A percentile compares a stretch with the other conserved stretches of the same genome.
phyloP scores from a whole-genome alignment of 2,329 filamentous ascomycete species.

The Neonectria ditissima region DNA sequence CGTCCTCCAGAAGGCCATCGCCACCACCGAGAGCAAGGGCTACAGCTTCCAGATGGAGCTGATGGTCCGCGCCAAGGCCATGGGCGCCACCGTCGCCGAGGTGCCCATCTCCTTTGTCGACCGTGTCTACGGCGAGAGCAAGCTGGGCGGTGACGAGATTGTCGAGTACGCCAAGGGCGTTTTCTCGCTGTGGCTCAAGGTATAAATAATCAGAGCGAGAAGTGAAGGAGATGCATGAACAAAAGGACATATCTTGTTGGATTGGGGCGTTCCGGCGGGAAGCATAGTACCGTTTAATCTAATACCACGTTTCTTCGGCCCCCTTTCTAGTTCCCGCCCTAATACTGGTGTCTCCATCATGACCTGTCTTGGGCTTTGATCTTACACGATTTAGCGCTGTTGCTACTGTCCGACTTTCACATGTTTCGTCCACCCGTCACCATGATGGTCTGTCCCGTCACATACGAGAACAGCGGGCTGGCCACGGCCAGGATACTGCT shows the following conservation, averaged over 20 bases:
- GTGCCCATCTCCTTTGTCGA: constrained; percentile 98
- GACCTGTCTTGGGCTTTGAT: neutral
- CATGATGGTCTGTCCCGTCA: constrained; percentile 87
- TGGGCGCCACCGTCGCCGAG: constrained; percentile 94
- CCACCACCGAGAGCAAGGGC: constrained; percentile 92
- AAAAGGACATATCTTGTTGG: constrained; percentile 42
- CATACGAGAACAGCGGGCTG: constrained; percentile 86
- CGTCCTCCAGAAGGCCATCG: constrained; percentile 90
- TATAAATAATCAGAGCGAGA: constrained; percentile 56
- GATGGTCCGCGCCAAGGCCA: constrained; percentile 96
- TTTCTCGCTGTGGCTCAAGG: constrained; percentile 80
- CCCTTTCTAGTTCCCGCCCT: neutral
- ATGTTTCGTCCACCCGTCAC: constrained; percentile 82
- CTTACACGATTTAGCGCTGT: neutral
- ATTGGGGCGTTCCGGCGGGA: constrained; percentile 47
- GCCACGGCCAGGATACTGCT: constrained; percentile 81
- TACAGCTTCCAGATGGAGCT: constrained; percentile 99
- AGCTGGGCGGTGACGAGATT: constrained; percentile 95
- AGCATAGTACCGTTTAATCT: constrained; percentile 48
- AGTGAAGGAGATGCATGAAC: constrained; percentile 32
- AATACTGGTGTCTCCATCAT: constrained; percentile 10
- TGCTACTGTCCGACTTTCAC: constrained; percentile 47
- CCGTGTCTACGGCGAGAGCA: constrained; percentile 93
- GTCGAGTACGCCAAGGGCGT: constrained; percentile 95
- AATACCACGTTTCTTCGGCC: constrained; percentile 46